A percentile compares a stretch with the other conserved stretches of the same genome.
Evolutionary conservation across 306 rosid species (phyloP).

Genomic region (Arachis stenosperma): DNA sequence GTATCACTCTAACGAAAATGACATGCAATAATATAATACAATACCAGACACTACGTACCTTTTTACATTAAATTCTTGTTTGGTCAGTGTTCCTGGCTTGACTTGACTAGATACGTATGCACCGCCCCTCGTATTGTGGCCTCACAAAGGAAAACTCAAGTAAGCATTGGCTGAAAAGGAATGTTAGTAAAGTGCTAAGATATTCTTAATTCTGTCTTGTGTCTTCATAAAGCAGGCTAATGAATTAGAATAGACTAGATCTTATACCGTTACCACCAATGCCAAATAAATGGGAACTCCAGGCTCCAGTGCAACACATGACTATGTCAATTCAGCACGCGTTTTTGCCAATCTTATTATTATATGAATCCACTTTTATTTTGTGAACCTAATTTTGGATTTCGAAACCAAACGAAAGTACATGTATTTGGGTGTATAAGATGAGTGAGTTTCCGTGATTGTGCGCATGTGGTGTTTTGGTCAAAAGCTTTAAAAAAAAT

Average conservation of each 20-base stretch:
- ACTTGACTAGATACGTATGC: neutral
- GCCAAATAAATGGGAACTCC: neutral
- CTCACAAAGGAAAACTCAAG: neutral
- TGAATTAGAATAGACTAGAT: neutral
- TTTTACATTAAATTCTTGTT: neutral
- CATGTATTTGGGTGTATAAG: too few relatives aligned
- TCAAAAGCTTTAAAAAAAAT: neutral
- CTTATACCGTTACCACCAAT: neutral
- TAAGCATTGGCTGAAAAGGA: neutral
- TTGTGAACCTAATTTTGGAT: too few relatives aligned
- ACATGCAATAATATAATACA: too few relatives aligned
- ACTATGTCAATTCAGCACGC: conserved; percentile 1
- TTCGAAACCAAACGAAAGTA: too few relatives aligned
- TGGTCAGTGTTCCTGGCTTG: neutral
- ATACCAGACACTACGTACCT: too few relatives aligned
- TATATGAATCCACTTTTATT: too few relatives aligned
- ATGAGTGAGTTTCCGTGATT: neutral
- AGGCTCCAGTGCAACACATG: neutral
- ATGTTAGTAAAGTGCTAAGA: neutral
- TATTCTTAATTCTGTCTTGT: neutral
- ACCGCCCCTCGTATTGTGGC: conserved; percentile 19
- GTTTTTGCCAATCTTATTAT: neutral
- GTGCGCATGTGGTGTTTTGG: neutral
- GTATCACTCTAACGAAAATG: too few relatives aligned
- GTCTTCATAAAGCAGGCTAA: neutral